Base-by-base conservation (phyloP, 169 alveolate genomes). In the Besnoitia besnoiti region DNA sequence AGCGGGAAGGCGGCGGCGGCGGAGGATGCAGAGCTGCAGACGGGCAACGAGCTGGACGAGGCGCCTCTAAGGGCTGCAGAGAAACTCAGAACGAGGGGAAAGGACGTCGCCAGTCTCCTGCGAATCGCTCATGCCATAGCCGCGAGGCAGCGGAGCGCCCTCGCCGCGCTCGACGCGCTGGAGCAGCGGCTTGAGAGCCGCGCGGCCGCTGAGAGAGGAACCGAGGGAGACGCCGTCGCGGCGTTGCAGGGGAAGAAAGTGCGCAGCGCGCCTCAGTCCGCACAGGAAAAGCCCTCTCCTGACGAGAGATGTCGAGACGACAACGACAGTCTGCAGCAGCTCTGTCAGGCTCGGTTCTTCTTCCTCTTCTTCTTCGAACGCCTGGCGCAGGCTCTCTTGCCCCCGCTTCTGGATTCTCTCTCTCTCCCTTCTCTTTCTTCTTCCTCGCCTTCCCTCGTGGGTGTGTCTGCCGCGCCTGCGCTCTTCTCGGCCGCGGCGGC, bases 301-400 rank as follows among this genome's bases (percentile, higher is more conserved):
- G n/a, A n/a, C n/a, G n/a, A 35, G 47, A 7, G 80, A n/a, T 14
- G 40, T 67, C 80, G 44, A 16, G 30, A 19, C 12, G 67, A 49
- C 80, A 35, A 8, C 44, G 80, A 67, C 12, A 14, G 47, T 10
- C 80, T 33, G 10, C 61, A 77, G 59, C 87, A 77, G 59, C 55
- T 77, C 21, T 35, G 40, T 21, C 87, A 77, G 40, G 87, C 87
- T 27, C 59, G 30, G 33, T 42, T 39, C 19, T 77, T 77, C 59
- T 77, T 77, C 40, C 61, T 40, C 35, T 77, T 77, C 40, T 77
- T 77, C 87, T 77, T 77, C 59, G 87, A 42, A 55, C 87, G 59
- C 24, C 0, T 77, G 0, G 87, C 87, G 10, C 21, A 24, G 40
- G 59, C 37, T 0, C 35, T 10, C 19, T 55, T 77, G 12, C 47